These are phyloP conservation scores for Chlamydomonas eustigma DNA, from an alignment of 139 green algal genomes.

Conservation along the genomic window DNA sequence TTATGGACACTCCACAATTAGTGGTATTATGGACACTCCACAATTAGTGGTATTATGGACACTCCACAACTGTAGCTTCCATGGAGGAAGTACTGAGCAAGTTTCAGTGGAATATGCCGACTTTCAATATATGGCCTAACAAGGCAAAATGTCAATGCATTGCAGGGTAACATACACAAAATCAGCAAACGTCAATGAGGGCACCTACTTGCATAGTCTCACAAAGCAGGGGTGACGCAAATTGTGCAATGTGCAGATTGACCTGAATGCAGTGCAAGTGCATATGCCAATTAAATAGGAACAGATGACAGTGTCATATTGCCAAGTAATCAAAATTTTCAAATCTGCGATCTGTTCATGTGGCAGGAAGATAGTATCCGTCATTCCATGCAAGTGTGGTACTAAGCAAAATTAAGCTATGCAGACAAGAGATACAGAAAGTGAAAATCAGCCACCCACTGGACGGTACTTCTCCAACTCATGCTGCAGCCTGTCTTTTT, in stretches of 20 bases:
- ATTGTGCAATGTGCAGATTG: not conserved
- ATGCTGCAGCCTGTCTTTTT: not conserved
- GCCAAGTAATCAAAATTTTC: not conserved
- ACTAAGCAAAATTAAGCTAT: not conserved
- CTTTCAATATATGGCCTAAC: too few relatives aligned
- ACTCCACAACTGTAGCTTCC: too few relatives aligned
- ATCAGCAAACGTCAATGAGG: not conserved
- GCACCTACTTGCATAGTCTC: too few relatives aligned
- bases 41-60: too few relatives aligned
- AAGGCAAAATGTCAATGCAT: not conserved
- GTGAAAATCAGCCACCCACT: not conserved
- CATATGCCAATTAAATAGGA: not conserved
- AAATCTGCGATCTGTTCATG: not conserved
- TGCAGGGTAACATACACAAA: not conserved
- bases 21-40: too few relatives aligned
- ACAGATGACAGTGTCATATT: not conserved
- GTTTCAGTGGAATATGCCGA: too few relatives aligned
- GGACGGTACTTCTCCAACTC: slow-evolving; percentile 8
- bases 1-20: too few relatives aligned
- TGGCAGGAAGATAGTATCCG: too few relatives aligned
- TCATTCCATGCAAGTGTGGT: too few relatives aligned
- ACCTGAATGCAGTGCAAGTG: not conserved
- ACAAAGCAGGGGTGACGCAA: not conserved
- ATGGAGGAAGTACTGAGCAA: too few relatives aligned
- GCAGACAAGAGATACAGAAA: not conserved